Percentiles rank a stretch among this genome's conserved stretches.
Conservation (phyloP, 257 asterid species). For the Knoxia roxburghii region DNA sequence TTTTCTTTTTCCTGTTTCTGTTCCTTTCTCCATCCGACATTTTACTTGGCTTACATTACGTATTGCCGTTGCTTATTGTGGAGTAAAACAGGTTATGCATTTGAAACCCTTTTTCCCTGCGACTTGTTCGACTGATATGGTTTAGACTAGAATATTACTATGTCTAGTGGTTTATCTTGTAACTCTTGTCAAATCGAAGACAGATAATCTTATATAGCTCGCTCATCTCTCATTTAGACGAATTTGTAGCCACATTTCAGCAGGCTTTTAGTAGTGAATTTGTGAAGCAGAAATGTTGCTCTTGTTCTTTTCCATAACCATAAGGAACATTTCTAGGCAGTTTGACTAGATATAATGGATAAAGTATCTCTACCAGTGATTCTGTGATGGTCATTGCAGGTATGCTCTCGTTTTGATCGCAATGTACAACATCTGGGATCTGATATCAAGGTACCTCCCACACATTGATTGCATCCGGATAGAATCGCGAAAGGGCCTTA, state of each 20-base stretch:
- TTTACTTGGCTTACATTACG: background rate
- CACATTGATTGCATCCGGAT: slow-evolving; percentile 20
- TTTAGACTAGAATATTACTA: no score
- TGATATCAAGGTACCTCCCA: slow-evolving; percentile 37
- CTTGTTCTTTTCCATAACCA: background rate
- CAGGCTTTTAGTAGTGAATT: background rate
- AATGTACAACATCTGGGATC: slow-evolving; percentile 30
- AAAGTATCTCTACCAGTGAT: background rate
- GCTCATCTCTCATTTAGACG: background rate
- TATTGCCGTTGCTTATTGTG: background rate
- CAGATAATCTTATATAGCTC: background rate
- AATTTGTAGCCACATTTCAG: background rate
- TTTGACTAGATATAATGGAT: background rate
- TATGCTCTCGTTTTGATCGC: slow-evolving; percentile 34
- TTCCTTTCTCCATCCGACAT: background rate
- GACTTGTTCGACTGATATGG: no score
- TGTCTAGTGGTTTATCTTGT: background rate
- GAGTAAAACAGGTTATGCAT: background rate
- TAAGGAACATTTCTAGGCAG: background rate
- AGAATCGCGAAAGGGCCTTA: slow-evolving; percentile 29
- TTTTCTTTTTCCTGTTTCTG: background rate
- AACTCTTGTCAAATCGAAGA: background rate
- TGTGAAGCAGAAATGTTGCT: background rate
- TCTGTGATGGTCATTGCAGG: slow-evolving; percentile 13
- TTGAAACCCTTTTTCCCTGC: no score